Percentiles rank a stretch among this genome's conserved stretches.
These are phyloP conservation scores for Fusarium sp. DNA, from an alignment of 2,329 filamentous ascomycete genomes.

Conservation along the genomic window DNA sequence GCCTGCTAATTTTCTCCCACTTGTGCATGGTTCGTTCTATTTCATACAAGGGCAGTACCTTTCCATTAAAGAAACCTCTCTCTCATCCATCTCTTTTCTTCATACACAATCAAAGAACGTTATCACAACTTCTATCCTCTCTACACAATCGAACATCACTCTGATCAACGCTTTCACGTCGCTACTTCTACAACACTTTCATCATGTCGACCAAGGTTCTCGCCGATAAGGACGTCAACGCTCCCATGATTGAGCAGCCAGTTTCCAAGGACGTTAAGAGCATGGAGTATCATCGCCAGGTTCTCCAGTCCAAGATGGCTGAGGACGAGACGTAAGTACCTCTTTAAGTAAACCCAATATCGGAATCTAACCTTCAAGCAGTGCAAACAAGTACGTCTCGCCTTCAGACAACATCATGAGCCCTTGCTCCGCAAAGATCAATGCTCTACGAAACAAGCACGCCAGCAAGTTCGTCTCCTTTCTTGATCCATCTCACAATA, in stretches of 20 bases:
- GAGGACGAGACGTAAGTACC: constrained; percentile 69
- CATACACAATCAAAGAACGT: constrained; percentile 15
- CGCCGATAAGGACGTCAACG: constrained; percentile 74
- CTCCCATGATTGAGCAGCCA: constrained; percentile 53
- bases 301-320: constrained; percentile 75
- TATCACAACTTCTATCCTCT: neutral
- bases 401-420: constrained; percentile 92
- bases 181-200: constrained; percentile 6
- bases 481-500: neutral
- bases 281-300: constrained; percentile 83
- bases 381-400: constrained; percentile 73
- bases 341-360: too few relatives aligned
- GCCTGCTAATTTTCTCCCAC: constrained; percentile 22
- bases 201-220: constrained; percentile 71
- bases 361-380: constrained; percentile 35
- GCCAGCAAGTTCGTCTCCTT: constrained; percentile 73
- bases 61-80: constrained; percentile 26
- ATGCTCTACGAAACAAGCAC: constrained; percentile 82
- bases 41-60: constrained; percentile 16
- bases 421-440: constrained; percentile 85
- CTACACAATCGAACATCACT: neutral
- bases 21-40: constrained; percentile 26
- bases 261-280: constrained; percentile 66
- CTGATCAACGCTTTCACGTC: neutral
- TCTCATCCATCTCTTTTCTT: constrained; percentile 16